Evolutionary conservation across 2,329 filamentous ascomycete species (phyloP), one percentile per base, ranked within the genome.

Genomic region (Nemania diffusa): DNA sequence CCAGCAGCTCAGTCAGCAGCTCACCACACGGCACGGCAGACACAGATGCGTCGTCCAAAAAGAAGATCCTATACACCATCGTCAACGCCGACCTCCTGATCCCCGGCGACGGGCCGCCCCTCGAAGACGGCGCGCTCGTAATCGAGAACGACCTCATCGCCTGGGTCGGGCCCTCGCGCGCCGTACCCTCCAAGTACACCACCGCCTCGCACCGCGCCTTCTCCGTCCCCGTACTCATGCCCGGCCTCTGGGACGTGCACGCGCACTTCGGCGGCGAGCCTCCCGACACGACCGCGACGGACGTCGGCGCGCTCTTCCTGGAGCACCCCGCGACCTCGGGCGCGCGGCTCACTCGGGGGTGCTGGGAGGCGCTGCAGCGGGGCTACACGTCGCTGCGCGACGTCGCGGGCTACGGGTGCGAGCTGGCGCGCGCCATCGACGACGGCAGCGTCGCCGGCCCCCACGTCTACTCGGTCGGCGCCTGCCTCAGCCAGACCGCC

Each of bases 291-390:
- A 57, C 69, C 26, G 60, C 2, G 68, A 67, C 5, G 65, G 71
- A 34, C 69, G 65, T n/a, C 56, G 69, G 3, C 53, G 64, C 13
- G 64, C n/a, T 76, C 24, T 50, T 79, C 50, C 56, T 68, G 22
- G 69, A 74, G 42, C 76, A 80, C 59, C 79, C 80, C 1, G 76
- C 76, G 1, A 63, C 72, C 0, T 68, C 71, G 17, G 79, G 79
- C 17, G 79, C 80, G 2, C 70, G 76, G 0, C 71, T 79, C 3
- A 70, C 78, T 0, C 73, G 73, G 57, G 73, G 77, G 5, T 79
- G 79, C 71, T 79, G 78, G 77, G 76, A 79, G 63, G 78, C 79
- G 0, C 63, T 82, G 5, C 78, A 81, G 75, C 77, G 79, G 8
- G 78, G 77, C 0, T 79, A 79, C 68, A 79, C 78, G 6, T 79